Conservation (phyloP, 1,284 basidiomycete genomes). For the Apiotrichum montevideense region DNA sequence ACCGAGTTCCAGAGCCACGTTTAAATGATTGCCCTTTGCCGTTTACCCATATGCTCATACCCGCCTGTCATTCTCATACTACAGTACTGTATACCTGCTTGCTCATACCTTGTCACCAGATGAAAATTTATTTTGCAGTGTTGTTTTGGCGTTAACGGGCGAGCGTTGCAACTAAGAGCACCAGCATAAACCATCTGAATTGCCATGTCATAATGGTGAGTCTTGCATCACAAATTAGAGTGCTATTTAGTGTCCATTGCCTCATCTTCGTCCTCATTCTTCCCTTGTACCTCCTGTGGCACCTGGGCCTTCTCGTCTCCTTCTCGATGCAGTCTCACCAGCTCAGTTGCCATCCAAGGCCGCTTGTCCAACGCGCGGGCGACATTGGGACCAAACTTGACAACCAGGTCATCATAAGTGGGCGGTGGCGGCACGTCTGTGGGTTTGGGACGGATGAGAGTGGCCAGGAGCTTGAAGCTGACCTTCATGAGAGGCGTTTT, state of each 20-base stretch:
- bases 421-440: conserved; percentile 15
- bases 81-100: too few species aligned
- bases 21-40: too few species aligned
- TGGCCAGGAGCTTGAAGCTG: conserved; percentile 18
- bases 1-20: too few species aligned
- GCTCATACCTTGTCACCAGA: too few species aligned
- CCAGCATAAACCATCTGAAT: too few species aligned
- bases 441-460: conserved; percentile 18
- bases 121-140: too few species aligned
- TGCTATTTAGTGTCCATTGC: background rate
- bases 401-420: conserved; percentile 15
- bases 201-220: too few species aligned
- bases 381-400: conserved; percentile 28
- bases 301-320: background rate
- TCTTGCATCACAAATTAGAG: too few species aligned
- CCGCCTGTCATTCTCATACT: too few species aligned
- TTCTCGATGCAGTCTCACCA: conserved; percentile 19
- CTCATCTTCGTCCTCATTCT: background rate
- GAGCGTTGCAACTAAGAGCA: too few species aligned
- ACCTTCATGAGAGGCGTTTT: conserved; percentile 33
- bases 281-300: background rate
- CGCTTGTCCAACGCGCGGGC: conserved; percentile 30
- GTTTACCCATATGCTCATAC: too few species aligned
- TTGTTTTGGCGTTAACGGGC: too few species aligned
- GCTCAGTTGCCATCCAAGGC: conserved; percentile 30